Evolutionary conservation across 1,284 basidiomycete genomes (phyloP).

Genomic region (Malassezia japonica): DNA sequence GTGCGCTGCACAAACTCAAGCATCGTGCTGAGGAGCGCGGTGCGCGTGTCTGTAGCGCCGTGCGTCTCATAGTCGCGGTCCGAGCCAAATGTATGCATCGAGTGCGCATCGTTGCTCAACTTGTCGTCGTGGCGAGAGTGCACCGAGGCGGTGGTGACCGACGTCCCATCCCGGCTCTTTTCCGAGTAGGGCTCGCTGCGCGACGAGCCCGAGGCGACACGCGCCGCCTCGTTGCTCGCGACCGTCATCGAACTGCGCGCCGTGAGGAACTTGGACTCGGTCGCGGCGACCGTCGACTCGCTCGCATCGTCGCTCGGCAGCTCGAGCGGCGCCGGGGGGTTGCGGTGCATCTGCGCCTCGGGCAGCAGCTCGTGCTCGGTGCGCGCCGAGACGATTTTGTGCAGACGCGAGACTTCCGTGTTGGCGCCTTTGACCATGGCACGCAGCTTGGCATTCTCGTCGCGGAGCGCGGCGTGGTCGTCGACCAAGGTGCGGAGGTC

Average conservation of each 20-base stretch:
- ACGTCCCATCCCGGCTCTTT: neutral
- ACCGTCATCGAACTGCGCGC: neutral
- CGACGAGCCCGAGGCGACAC: neutral
- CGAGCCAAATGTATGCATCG: neutral
- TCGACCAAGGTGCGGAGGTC: constrained; percentile 17
- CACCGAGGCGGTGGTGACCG: neutral
- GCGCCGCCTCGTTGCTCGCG: neutral
- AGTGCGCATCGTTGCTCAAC: constrained; percentile 5
- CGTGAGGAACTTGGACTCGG: neutral
- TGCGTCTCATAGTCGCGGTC: constrained; percentile 1
- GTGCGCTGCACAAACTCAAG: constrained; percentile 64
- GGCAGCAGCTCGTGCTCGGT: neutral
- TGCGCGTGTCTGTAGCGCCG: constrained; percentile 24
- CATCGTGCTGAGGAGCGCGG: constrained; percentile 54
- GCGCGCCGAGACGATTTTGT: neutral
- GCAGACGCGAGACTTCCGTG: constrained; percentile 3
- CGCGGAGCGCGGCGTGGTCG: constrained; percentile 5
- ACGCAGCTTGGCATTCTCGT: constrained; percentile 13
- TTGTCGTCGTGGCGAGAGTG: neutral
- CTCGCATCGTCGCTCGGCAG: neutral
- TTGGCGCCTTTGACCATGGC: neutral
- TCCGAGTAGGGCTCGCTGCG: neutral
- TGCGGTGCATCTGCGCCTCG: neutral
- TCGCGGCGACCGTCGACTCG: neutral
- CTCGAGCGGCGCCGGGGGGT: neutral